phyloP scores from a whole-genome alignment of 1,139 yeast species.

The Yamadazyma aaseri region DNA sequence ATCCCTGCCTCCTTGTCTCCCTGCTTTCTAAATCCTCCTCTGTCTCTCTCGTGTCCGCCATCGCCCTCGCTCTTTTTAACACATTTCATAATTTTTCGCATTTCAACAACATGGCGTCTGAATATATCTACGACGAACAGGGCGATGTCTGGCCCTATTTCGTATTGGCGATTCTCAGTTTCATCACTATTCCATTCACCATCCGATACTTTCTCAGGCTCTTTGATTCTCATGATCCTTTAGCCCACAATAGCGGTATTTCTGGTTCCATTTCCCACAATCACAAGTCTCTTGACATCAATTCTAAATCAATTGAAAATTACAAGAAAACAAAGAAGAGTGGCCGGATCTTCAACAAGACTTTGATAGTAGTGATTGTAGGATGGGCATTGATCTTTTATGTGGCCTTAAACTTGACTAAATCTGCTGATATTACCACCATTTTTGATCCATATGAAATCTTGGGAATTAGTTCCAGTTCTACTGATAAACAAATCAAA shows the following conservation, averaged over 20 bases:
- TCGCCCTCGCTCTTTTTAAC: too few species aligned
- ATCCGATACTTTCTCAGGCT: conserved; percentile 39
- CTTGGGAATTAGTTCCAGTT: conserved; percentile 67
- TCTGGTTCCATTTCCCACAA: conserved; percentile 34
- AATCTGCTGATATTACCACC: conserved; percentile 42
- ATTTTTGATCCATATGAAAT: conserved; percentile 90
- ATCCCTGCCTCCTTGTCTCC: too few species aligned
- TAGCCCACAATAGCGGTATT: conserved; percentile 22
- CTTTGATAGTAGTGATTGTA: conserved; percentile 43
- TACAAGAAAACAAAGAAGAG: conserved; percentile 40
- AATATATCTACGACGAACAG: conserved; percentile 82
- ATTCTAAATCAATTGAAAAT: conserved; percentile 38
- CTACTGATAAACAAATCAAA: conserved; percentile 75
- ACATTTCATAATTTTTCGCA: too few species aligned
- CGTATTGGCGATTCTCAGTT: conserved; percentile 64
- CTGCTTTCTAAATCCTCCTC: too few species aligned
- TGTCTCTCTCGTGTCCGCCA: too few species aligned
- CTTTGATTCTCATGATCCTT: conserved; percentile 21
- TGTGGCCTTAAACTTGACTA: conserved; percentile 49
- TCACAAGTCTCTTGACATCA: conserved; percentile 27
- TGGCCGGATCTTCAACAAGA: conserved; percentile 44
- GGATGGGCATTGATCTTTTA: conserved; percentile 70
- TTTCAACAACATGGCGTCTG: conserved; percentile 24
- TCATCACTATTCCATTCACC: conserved; percentile 70
- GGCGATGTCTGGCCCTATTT: conserved; percentile 97